Percentiles rank a stretch among this genome's conserved stretches.
Conservation (phyloP, 805 yeast species). For the Candida multigemmis region DNA sequence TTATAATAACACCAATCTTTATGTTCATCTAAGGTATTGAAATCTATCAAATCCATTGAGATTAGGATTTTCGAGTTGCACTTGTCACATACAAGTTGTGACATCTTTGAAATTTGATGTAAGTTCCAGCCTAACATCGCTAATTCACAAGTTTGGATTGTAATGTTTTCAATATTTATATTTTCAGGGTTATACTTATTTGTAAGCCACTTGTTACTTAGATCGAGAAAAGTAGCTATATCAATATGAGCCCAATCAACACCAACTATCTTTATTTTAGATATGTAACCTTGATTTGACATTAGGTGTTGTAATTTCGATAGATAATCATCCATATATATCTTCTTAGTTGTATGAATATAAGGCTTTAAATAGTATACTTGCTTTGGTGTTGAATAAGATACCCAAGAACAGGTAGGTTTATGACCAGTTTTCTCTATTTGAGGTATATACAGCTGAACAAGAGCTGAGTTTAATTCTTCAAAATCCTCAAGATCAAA, state of each 20-base stretch:
- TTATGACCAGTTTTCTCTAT: conserved; percentile 18
- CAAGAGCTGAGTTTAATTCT: conserved; percentile 14
- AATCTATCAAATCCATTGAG: too few relatives aligned
- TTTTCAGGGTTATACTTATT: too few relatives aligned
- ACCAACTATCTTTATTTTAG: too few relatives aligned
- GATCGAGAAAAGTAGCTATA: too few relatives aligned
- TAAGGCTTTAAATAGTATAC: conserved; percentile 26
- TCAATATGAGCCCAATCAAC: too few relatives aligned
- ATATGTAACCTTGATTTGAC: too few relatives aligned
- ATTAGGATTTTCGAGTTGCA: too few relatives aligned
- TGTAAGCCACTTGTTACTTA: too few relatives aligned
- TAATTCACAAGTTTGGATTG: conserved; percentile 24
- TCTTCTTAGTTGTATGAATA: conserved; percentile 18
- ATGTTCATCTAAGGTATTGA: conserved; percentile 21
- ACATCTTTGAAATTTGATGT: too few relatives aligned
- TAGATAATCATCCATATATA: conserved; percentile 18
- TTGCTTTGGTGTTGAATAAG: conserved; percentile 21
- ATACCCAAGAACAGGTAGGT: conserved; percentile 26
- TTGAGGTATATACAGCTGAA: conserved; percentile 15
- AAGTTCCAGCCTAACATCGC: conserved; percentile 31
- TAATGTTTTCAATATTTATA: too few relatives aligned
- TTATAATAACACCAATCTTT: conserved; percentile 26
- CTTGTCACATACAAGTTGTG: too few relatives aligned
- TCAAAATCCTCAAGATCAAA: conserved; percentile 13
- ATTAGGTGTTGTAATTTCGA: conserved; percentile 15